Conservation (phyloP, 345 rosid genomes). For the Microthlaspi erraticum region DNA sequence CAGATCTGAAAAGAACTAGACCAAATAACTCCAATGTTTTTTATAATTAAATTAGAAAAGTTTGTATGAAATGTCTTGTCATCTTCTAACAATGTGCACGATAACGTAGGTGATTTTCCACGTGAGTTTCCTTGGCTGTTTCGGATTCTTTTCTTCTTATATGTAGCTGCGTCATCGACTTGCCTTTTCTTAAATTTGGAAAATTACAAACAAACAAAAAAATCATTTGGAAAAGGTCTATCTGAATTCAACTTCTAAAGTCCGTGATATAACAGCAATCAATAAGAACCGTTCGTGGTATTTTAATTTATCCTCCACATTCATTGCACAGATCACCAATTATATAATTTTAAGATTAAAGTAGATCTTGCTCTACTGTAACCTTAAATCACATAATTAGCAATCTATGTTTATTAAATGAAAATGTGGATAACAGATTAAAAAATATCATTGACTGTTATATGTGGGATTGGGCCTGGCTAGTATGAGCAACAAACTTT, state of each 20-base stretch:
- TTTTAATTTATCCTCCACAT: neutral
- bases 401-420: neutral
- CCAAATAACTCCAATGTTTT: no score
- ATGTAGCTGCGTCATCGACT: slow-evolving; percentile 32
- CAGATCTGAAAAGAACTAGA: no score
- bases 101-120: slow-evolving; percentile 25
- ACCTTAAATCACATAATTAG: neutral
- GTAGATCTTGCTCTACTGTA: no score
- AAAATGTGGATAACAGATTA: neutral
- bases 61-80: slow-evolving; percentile 16
- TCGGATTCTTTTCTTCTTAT: slow-evolving; percentile 8
- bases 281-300: neutral
- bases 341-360: slow-evolving; percentile 7
- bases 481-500: neutral
- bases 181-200: slow-evolving; percentile 21
- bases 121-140: slow-evolving; percentile 33
- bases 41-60: neutral
- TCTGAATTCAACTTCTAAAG: neutral
- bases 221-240: neutral
- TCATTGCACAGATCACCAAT: slow-evolving; percentile 6
- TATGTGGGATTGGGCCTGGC: slow-evolving; percentile 1
- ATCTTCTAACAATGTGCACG: slow-evolving; percentile 4
- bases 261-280: slow-evolving; percentile 4
- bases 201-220: slow-evolving; percentile 11
- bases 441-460: neutral